Evolutionary conservation across 2,329 filamentous ascomycete genomes (phyloP).

Genomic region (Fusarium buharicum): DNA sequence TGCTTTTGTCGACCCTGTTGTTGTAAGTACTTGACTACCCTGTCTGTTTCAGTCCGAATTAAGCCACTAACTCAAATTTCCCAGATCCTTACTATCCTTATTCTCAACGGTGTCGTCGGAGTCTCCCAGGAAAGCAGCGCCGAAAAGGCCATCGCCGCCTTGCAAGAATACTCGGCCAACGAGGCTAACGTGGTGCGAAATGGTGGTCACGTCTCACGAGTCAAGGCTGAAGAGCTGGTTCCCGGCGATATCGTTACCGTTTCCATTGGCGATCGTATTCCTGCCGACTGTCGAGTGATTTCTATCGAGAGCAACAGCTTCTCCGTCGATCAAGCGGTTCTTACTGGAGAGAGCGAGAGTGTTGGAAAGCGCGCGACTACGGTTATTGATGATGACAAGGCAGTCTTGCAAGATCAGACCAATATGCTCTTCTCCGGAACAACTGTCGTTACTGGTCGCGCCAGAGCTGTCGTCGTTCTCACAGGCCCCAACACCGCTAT

Average conservation of each 20-base stretch:
- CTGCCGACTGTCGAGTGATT: constrained; percentile 91
- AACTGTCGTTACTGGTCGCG: constrained; percentile 93
- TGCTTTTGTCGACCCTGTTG: constrained; percentile 94
- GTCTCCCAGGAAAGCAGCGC: constrained; percentile 99
- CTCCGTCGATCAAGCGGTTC: constrained; percentile 92
- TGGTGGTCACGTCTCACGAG: constrained; percentile 76
- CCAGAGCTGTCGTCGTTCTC: constrained; percentile 87
- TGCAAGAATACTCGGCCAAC: constrained; percentile 99
- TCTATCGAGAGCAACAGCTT: constrained; percentile 98
- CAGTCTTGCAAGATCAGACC: constrained; percentile 95
- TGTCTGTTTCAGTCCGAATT: constrained; percentile 2
- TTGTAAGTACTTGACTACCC: constrained; percentile 70
- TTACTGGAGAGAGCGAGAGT: constrained; percentile 98
- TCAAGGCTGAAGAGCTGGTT: constrained; percentile 97
- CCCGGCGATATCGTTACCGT: constrained; percentile 92
- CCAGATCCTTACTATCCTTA: constrained; percentile 94
- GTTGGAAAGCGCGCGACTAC: constrained; percentile 82
- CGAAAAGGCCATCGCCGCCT: constrained; percentile 96
- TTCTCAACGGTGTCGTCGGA: constrained; percentile 96
- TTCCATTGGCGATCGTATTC: constrained; percentile 90
- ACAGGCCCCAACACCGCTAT: constrained; percentile 94
- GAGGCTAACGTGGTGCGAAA: constrained; percentile 93
- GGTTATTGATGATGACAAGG: constrained; percentile 78
- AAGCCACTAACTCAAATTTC: constrained; percentile 14
- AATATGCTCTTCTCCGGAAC: constrained; percentile 99